These are phyloP conservation scores for Wolfiporia cocos DNA, from an alignment of 1,284 basidiomycete species.

Conservation along the genomic window DNA sequence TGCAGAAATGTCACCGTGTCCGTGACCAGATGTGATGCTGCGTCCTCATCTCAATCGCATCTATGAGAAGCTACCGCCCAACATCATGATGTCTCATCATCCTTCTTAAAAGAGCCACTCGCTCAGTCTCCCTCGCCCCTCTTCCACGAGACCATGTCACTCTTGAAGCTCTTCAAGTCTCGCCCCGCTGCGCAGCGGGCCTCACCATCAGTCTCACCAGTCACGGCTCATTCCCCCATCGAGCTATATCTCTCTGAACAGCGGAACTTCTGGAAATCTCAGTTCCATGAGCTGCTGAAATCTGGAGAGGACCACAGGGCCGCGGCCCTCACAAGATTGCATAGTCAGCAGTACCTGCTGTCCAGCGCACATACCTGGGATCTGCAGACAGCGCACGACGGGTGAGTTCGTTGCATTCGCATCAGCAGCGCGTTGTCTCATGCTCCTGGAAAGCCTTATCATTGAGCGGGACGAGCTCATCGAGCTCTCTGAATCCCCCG, in stretches of 20 bases:
- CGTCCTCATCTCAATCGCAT: conserved; percentile 4
- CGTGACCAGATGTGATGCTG: conserved; percentile 1
- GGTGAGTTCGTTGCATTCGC: conserved; percentile 1
- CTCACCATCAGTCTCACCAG: conserved; percentile 1
- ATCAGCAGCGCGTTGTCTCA: background rate
- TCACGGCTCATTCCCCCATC: conserved; percentile 1
- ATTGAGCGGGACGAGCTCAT: conserved; percentile 5
- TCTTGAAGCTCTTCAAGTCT: conserved; percentile 2
- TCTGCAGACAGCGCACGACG: conserved; percentile 7
- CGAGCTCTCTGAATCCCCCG: conserved; percentile 1
- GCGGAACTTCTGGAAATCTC: conserved; percentile 4
- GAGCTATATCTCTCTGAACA: background rate
- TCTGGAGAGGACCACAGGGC: conserved; percentile 3
- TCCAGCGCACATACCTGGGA: conserved; percentile 7
- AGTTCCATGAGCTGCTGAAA: conserved; percentile 2
- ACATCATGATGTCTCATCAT: conserved; percentile 8
- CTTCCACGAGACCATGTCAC: conserved; percentile 7
- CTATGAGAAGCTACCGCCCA: conserved; percentile 5
- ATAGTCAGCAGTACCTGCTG: background rate
- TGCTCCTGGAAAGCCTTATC: conserved; percentile 2
- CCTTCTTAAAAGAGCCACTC: conserved; percentile 1
- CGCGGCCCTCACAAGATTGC: conserved; percentile 1
- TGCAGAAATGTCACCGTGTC: background rate
- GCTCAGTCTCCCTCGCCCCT: background rate
- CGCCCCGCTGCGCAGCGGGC: background rate